Conservation (phyloP, 2,329 filamentous ascomycete genomes). For the Pestalotiopsis sp. region DNA sequence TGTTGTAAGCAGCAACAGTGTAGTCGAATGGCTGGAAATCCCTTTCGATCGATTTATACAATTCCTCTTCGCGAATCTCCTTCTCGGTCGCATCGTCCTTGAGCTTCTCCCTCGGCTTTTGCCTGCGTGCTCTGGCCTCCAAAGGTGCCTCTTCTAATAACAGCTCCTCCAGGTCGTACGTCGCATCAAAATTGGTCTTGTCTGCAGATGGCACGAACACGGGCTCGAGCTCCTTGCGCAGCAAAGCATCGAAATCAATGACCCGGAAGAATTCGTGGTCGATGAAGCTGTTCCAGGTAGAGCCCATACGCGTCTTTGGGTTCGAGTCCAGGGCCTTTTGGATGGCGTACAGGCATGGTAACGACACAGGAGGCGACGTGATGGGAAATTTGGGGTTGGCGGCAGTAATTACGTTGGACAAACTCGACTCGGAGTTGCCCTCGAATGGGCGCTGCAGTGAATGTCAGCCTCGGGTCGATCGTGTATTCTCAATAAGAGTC, state of each 20-base stretch:
- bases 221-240: slow-evolving; percentile 85
- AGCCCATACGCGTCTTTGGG: slow-evolving; percentile 80
- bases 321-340: slow-evolving; percentile 81
- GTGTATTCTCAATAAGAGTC: not conserved
- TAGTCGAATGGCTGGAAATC: slow-evolving; percentile 97
- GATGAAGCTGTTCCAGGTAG: slow-evolving; percentile 82
- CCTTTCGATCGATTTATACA: slow-evolving; percentile 91
- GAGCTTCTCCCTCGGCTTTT: slow-evolving; percentile 89
- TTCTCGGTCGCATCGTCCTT: slow-evolving; percentile 94
- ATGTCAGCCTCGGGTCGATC: slow-evolving; percentile 30
- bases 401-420: slow-evolving; percentile 80
- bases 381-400: slow-evolving; percentile 87
- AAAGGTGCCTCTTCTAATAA: slow-evolving; percentile 92
- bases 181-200: slow-evolving; percentile 99
- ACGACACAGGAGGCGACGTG: slow-evolving; percentile 86
- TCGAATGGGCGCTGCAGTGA: slow-evolving; percentile 80
- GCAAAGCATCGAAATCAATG: slow-evolving; percentile 82
- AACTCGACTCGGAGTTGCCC: slow-evolving; percentile 78
- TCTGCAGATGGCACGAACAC: slow-evolving; percentile 93
- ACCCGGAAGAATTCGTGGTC: slow-evolving; percentile 86
- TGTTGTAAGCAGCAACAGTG: slow-evolving; percentile 77
- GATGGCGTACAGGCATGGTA: slow-evolving; percentile 88
- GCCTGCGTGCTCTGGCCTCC: slow-evolving; percentile 87
- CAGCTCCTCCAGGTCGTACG: slow-evolving; percentile 94
- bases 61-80: slow-evolving; percentile 91